A percentile compares a stretch with the other conserved stretches of the same genome.
Evolutionary conservation across 306 rosid genomes (phyloP).

Genomic region (Boehmeria nivea): DNA sequence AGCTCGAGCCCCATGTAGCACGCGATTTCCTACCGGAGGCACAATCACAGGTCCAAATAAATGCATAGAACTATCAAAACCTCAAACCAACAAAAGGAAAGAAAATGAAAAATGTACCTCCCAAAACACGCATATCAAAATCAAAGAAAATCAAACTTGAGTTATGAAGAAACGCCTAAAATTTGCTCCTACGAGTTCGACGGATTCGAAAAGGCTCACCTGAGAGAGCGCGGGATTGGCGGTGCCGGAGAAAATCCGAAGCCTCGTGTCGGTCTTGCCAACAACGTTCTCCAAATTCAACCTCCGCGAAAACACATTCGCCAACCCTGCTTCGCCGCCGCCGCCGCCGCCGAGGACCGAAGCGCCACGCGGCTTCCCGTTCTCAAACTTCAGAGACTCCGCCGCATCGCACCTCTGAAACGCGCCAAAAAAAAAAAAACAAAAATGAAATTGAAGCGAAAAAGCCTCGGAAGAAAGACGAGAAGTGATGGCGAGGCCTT

Average conservation of each 20-base stretch:
- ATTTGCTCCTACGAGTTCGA: no score
- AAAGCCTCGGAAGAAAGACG: neutral
- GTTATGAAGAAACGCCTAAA: no score
- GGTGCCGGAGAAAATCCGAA: slow-evolving; percentile 77
- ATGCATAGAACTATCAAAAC: neutral
- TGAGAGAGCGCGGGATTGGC: slow-evolving; percentile 78
- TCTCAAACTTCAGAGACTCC: slow-evolving; percentile 45
- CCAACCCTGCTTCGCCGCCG: slow-evolving; percentile 23
- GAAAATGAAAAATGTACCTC: neutral
- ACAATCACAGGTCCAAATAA: slow-evolving; percentile 8
- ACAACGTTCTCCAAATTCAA: slow-evolving; percentile 32
- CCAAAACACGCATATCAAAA: no score
- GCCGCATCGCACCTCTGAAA: slow-evolving; percentile 41
- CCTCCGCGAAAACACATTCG: slow-evolving; percentile 33
- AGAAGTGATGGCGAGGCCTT: neutral
- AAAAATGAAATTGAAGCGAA: neutral
- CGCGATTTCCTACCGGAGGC: slow-evolving; percentile 80
- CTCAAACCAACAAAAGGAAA: no score
- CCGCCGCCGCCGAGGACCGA: slow-evolving; percentile 12
- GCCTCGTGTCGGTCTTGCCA: slow-evolving; percentile 50
- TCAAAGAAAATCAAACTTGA: no score
- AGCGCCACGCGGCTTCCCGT: slow-evolving; percentile 43
- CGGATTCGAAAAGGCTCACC: slow-evolving; percentile 24
- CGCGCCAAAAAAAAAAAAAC: neutral
- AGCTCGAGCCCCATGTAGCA: slow-evolving; percentile 92